Conservation (phyloP, 345 rosid species). For the Mercurialis annua region DNA sequence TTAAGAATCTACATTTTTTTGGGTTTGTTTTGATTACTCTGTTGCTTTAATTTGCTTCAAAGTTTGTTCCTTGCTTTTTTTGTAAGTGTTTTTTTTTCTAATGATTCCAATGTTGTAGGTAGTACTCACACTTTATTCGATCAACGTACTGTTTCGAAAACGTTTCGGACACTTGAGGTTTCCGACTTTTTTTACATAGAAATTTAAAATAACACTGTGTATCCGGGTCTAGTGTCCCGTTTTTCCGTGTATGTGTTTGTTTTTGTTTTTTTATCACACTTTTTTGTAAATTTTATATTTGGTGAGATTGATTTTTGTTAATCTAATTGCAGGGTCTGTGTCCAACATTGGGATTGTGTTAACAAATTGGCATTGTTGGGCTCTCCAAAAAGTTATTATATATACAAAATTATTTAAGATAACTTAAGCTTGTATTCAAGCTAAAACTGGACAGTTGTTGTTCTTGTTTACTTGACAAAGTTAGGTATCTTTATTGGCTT, state of each 20-base stretch:
- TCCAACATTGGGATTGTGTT: not conserved
- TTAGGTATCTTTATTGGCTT: conserved; percentile 5
- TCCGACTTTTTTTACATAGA: no score
- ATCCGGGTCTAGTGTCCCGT: no score
- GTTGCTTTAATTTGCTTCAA: not conserved
- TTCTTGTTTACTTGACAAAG: conserved; percentile 14
- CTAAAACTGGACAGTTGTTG: conserved; percentile 3
- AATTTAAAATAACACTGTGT: no score
- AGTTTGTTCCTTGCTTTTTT: conserved; percentile 12
- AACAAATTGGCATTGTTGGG: conserved; percentile 5
- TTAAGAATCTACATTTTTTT: not conserved
- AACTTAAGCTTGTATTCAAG: not conserved
- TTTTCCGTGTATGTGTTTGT: not conserved
- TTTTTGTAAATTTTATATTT: not conserved
- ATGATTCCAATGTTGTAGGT: conserved; percentile 9
- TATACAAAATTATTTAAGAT: not conserved
- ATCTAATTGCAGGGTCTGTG: conserved; percentile 12
- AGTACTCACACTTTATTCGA: no score
- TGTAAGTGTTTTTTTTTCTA: not conserved
- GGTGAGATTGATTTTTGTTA: not conserved
- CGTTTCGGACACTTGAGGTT: no score
- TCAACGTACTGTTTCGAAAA: no score
- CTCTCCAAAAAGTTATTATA: not conserved
- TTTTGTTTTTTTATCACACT: not conserved
- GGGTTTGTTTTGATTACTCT: not conserved